Percentiles rank a stretch among this genome's conserved stretches.
These are phyloP conservation scores for Bathelium albidoporum DNA, from an alignment of 495 filamentous ascomycete species.

Conservation along the genomic window DNA sequence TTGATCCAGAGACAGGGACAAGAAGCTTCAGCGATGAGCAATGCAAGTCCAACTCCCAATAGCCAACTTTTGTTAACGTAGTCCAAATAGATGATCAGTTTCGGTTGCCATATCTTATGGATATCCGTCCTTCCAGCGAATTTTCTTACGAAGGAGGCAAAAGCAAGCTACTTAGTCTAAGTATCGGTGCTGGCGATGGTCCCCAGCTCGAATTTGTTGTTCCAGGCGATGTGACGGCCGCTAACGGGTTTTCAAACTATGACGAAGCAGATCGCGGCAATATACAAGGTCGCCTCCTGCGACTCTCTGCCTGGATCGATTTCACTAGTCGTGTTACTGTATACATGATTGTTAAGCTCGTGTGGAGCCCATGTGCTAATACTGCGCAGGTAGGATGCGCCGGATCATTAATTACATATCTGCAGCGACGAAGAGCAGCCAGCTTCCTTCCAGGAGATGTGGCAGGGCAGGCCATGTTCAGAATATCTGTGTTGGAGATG, in stretches of 20 bases:
- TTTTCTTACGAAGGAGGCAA: constrained; percentile 65
- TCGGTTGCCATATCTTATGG: constrained; percentile 57
- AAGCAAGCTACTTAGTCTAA: constrained; percentile 51
- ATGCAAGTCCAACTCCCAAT: constrained; percentile 16
- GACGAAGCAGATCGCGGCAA: constrained; percentile 41
- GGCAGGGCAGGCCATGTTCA: constrained; percentile 42
- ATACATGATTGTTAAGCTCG: not conserved
- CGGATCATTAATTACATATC: constrained; percentile 70
- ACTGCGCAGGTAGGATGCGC: constrained; percentile 53
- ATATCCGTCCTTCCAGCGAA: constrained; percentile 62
- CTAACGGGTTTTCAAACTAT: constrained; percentile 36
- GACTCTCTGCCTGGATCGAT: constrained; percentile 64
- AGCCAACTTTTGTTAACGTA: not conserved
- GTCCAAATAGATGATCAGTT: constrained; percentile 29
- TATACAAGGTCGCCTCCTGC: constrained; percentile 57
- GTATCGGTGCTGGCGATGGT: constrained; percentile 38
- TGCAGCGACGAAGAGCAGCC: constrained; percentile 58
- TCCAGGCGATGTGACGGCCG: constrained; percentile 43
- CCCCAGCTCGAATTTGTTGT: constrained; percentile 42
- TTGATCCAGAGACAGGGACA: constrained; percentile 29
- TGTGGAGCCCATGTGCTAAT: not conserved
- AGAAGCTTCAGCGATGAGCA: constrained; percentile 20
- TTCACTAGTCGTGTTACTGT: constrained; percentile 64
- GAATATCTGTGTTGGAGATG: constrained; percentile 60
- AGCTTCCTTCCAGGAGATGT: constrained; percentile 47